A percentile compares a stretch with the other conserved stretches of the same genome.
Conservation (phyloP, 1,284 basidiomycete genomes). For the Volvariella volvacea region DNA sequence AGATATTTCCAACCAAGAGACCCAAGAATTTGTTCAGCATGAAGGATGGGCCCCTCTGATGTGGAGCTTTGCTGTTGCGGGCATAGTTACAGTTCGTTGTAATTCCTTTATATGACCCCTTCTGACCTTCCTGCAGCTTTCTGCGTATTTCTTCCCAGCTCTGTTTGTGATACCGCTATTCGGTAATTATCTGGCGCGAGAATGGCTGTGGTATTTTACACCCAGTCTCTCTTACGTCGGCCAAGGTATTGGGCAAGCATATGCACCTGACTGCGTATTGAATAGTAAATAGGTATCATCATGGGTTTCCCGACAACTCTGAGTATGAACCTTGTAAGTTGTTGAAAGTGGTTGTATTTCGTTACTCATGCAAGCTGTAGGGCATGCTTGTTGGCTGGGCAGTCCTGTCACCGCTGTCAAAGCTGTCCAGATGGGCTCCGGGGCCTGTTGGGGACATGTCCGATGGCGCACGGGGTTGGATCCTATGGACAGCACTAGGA, state of each 20-base stretch:
- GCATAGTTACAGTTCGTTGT: conserved; percentile 59
- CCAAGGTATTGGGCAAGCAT: conserved; percentile 49
- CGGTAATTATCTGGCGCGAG: conserved; percentile 76
- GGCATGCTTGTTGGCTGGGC: conserved; percentile 97
- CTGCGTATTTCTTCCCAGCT: conserved; percentile 83
- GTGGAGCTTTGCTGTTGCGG: conserved; percentile 73
- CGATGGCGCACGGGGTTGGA: conserved; percentile 85
- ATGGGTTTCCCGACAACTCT: conserved; percentile 96
- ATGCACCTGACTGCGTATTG: conserved; percentile 1
- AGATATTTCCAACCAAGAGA: conserved; percentile 29
- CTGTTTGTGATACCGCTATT: conserved; percentile 90
- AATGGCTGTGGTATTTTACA: conserved; percentile 95
- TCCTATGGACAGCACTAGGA: conserved; percentile 90
- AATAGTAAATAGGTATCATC: conserved; percentile 67
- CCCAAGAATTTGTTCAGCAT: conserved; percentile 39
- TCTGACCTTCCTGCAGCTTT: conserved; percentile 39
- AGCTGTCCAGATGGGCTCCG: conserved; percentile 82
- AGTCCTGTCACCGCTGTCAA: conserved; percentile 82
- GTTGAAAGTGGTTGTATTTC: conserved; percentile 2
- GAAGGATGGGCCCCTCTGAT: conserved; percentile 69
- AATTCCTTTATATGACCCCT: neutral
- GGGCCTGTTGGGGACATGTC: conserved; percentile 83
- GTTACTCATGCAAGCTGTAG: conserved; percentile 23
- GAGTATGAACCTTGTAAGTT: conserved; percentile 80
- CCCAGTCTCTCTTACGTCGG: conserved; percentile 90